A percentile compares a stretch with the other conserved stretches of the same genome.
Conservation (phyloP, 73 alveolate species). For the Paraurostyla sp. region DNA sequence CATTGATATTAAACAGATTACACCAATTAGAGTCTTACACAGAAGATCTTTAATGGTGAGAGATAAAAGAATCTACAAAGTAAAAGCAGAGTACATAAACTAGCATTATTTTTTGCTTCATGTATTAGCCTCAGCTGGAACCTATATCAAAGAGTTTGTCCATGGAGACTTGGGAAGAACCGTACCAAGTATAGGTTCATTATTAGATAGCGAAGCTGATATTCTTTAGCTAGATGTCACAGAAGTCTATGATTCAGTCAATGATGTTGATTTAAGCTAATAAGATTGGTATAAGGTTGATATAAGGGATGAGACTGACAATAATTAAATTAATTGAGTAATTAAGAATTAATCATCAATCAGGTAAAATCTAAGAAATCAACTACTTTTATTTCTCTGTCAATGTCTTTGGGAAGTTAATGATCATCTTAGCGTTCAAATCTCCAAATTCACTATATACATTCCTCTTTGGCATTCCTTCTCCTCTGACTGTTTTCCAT, state of each 20-base stretch:
- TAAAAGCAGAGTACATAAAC: conserved; percentile 82
- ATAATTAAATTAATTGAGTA: too few species aligned
- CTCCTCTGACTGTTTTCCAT: conserved; percentile 90
- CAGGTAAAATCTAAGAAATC: conserved; percentile 72
- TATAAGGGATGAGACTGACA: conserved; percentile 7
- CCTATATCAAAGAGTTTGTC: conserved; percentile 98
- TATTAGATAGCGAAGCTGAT: conserved; percentile 93
- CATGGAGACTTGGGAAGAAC: conserved; percentile 98
- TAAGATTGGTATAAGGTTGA: conserved; percentile 14
- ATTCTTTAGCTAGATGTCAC: conserved; percentile 97
- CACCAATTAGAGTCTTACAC: conserved; percentile 98
- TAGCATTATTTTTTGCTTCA: conserved; percentile 86
- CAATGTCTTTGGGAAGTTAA: conserved; percentile 88
- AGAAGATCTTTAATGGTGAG: conserved; percentile 92
- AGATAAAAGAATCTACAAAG: conserved; percentile 81
- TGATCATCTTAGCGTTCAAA: conserved; percentile 89
- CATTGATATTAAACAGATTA: conserved; percentile 86
- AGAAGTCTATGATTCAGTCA: conserved; percentile 80
- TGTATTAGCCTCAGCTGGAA: conserved; percentile 96
- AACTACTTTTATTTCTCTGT: conserved; percentile 84
- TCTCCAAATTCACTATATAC: conserved; percentile 94
- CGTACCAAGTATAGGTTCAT: conserved; percentile 88
- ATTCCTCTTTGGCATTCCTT: conserved; percentile 98
- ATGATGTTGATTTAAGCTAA: conserved; percentile 32
- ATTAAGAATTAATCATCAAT: conserved; percentile 17